These are phyloP conservation scores for Gossypium herbaceum DNA, from an alignment of 345 rosid species.

Conservation along the genomic window DNA sequence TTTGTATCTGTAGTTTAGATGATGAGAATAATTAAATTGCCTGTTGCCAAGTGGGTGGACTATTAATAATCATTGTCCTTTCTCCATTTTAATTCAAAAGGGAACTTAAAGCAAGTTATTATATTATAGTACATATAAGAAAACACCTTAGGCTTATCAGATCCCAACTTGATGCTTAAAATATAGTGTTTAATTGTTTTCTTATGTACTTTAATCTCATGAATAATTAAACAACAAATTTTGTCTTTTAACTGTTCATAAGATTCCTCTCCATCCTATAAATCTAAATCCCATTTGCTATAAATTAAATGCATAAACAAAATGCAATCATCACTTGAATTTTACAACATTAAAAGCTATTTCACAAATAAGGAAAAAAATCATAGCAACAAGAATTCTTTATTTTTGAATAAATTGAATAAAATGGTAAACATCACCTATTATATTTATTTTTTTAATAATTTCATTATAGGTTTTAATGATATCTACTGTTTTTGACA, in stretches of 20 bases:
- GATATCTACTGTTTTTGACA: no score
- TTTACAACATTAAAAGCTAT: no score
- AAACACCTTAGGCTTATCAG: neutral
- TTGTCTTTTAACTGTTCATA: no score
- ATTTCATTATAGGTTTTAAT: no score
- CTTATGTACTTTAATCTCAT: neutral
- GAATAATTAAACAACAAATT: neutral
- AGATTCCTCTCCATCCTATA: no score
- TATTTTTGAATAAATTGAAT: no score
- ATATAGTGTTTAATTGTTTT: neutral
- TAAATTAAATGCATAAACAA: neutral
- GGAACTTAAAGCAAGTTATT: neutral
- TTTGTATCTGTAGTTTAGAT: neutral
- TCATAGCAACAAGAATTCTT: no score
- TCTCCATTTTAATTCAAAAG: neutral
- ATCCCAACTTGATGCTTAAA: neutral
- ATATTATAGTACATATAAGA: neutral
- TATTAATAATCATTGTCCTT: neutral
- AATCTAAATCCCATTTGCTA: neutral
- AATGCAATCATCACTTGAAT: neutral
- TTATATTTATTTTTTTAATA: no score
- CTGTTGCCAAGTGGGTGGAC: neutral
- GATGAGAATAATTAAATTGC: neutral
- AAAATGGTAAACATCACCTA: no score
- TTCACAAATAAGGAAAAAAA: no score